phyloP scores from a whole-genome alignment of 106 monocot genomes.

The Platanthera zijinensis region DNA sequence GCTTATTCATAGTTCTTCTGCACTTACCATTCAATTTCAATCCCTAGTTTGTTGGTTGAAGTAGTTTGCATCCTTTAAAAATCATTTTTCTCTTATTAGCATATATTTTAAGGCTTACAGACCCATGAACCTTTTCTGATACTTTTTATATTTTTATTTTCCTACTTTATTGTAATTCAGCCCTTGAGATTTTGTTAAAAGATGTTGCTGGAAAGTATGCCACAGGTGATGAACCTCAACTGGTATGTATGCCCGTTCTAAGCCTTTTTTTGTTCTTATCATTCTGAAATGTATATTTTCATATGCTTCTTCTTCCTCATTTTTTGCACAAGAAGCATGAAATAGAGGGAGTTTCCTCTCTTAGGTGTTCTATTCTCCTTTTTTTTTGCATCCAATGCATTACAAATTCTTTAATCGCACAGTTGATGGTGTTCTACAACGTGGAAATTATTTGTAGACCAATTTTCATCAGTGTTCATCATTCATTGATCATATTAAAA shows the following conservation, averaged over 20 bases:
- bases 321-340: background rate
- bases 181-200: slow-evolving; percentile 41
- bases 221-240: slow-evolving; percentile 40
- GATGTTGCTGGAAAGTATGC: slow-evolving; percentile 50
- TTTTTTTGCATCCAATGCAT: too few species aligned
- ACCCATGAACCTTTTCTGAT: background rate
- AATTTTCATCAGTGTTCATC: too few species aligned
- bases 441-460: too few species aligned
- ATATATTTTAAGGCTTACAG: background rate
- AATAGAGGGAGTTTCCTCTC: too few species aligned
- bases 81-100: background rate
- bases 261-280: background rate
- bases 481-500: too few species aligned
- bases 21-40: background rate
- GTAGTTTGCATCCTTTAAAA: background rate
- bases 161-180: slow-evolving; percentile 16
- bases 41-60: background rate
- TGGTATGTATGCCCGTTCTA: slow-evolving; percentile 24
- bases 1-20: too few species aligned
- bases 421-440: too few species aligned
- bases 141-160: background rate
- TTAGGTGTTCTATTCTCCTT: too few species aligned
- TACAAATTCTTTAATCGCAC: too few species aligned
- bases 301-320: background rate
- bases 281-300: background rate